These are phyloP conservation scores for Blastosporella zonata DNA, from an alignment of 1,284 basidiomycete species.

Conservation along the genomic window DNA sequence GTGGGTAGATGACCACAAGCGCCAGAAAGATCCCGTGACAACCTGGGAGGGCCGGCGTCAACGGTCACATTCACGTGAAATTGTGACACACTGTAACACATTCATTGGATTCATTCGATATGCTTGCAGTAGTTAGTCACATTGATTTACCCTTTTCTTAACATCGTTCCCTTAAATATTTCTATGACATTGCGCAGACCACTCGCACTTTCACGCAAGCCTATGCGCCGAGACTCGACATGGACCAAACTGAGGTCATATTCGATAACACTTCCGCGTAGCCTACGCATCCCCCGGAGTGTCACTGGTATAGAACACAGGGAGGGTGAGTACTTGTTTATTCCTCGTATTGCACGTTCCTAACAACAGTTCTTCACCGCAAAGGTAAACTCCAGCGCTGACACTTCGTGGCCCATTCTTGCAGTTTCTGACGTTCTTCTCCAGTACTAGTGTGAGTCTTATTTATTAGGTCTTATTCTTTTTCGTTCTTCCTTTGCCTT, in stretches of 20 bases:
- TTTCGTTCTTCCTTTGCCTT: too few species aligned
- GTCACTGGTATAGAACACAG: slow-evolving; percentile 31
- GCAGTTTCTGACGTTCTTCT: slow-evolving; percentile 42
- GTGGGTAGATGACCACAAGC: background rate
- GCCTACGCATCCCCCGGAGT: slow-evolving; percentile 32
- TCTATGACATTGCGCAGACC: too few species aligned
- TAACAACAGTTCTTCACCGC: background rate
- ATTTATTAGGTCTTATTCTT: too few species aligned
- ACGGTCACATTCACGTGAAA: background rate
- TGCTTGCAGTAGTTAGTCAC: too few species aligned
- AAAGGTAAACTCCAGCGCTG: slow-evolving; percentile 37
- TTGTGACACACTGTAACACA: too few species aligned
- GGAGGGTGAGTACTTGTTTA: slow-evolving; percentile 27
- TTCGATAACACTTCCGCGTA: slow-evolving; percentile 16
- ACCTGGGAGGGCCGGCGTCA: background rate
- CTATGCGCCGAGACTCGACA: too few species aligned
- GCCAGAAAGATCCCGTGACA: too few species aligned
- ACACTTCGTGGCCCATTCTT: slow-evolving; percentile 39
- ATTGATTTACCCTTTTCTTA: too few species aligned
- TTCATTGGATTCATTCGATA: too few species aligned
- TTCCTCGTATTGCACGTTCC: background rate
- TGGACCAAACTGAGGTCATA: too few species aligned
- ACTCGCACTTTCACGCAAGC: too few species aligned
- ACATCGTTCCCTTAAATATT: too few species aligned
- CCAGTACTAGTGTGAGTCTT: slow-evolving; percentile 30